These are phyloP conservation scores for Saksenaea oblongispora DNA, from an alignment of 371 early-diverging fungal species.

Conservation along the genomic window DNA sequence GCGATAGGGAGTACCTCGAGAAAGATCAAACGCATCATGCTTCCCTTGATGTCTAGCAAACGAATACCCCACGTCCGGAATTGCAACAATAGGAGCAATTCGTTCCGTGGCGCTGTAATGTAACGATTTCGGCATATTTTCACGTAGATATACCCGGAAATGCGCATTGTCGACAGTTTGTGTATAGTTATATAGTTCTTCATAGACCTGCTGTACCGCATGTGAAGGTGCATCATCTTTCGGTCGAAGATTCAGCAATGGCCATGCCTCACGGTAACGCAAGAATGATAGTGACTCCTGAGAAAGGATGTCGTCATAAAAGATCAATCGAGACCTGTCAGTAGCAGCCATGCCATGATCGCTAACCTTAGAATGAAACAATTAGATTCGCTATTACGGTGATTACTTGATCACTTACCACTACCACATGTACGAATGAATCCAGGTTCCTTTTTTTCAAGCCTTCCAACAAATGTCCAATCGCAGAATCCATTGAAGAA, in stretches of 20 bases:
- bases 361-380: slow-evolving; percentile 48
- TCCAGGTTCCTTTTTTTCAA: slow-evolving; percentile 62
- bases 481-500: slow-evolving; percentile 61
- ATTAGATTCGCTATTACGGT: neutral
- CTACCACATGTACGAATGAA: slow-evolving; percentile 72
- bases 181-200: slow-evolving; percentile 30
- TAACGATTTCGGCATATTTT: slow-evolving; percentile 67
- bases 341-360: slow-evolving; percentile 92
- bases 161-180: slow-evolving; percentile 48
- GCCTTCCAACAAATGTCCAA: slow-evolving; percentile 62
- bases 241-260: slow-evolving; percentile 51
- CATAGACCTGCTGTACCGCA: slow-evolving; percentile 27
- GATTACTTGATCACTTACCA: slow-evolving; percentile 52
- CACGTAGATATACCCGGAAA: slow-evolving; percentile 63
- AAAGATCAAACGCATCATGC: slow-evolving; percentile 25
- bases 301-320: slow-evolving; percentile 71
- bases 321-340: slow-evolving; percentile 59
- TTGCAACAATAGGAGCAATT: slow-evolving; percentile 73
- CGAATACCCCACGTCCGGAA: slow-evolving; percentile 70
- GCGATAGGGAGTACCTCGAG: slow-evolving; percentile 19
- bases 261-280: slow-evolving; percentile 33
- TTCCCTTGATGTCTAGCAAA: slow-evolving; percentile 40
- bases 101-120: slow-evolving; percentile 63
- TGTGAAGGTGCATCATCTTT: slow-evolving; percentile 32
- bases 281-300: slow-evolving; percentile 30